Percentiles rank a stretch among this genome's conserved stretches.
Evolutionary conservation across 176 grass and related monocot species (phyloP).

Genomic region (Puccinellia tenuiflora): DNA sequence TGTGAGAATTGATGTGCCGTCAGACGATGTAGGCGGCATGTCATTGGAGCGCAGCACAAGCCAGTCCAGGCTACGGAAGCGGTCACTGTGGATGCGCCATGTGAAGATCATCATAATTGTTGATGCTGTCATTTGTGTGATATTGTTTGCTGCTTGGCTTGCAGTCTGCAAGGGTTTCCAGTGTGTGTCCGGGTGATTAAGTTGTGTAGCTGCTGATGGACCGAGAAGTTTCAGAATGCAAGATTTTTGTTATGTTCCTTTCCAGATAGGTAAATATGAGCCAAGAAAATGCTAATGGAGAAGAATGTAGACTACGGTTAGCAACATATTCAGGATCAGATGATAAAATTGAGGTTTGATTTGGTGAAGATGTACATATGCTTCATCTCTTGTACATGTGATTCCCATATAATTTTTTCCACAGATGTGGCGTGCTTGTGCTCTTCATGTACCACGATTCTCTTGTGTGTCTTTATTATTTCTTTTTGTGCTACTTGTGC

Average conservation of each 20-base stretch:
- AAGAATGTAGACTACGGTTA: not conserved
- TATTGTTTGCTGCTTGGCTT: slow-evolving; percentile 69
- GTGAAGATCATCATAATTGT: slow-evolving; percentile 63
- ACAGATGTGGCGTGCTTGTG: not conserved
- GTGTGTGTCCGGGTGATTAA: slow-evolving; percentile 44
- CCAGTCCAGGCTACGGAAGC: slow-evolving; percentile 34
- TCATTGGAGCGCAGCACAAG: slow-evolving; percentile 45
- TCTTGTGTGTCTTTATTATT: not conserved
- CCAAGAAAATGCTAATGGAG: slow-evolving; percentile 8
- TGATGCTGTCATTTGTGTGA: slow-evolving; percentile 56
- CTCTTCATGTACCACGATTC: not conserved
- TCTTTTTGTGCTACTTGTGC: not conserved
- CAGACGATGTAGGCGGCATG: slow-evolving; percentile 34
- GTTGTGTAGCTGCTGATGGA: not conserved
- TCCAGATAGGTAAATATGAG: slow-evolving; percentile 6
- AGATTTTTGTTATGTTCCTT: slow-evolving; percentile 10
- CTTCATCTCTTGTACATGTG: slow-evolving; percentile 34
- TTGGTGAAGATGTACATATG: slow-evolving; percentile 20
- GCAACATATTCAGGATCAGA: not conserved
- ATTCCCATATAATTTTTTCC: slow-evolving; percentile 19
- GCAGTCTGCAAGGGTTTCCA: slow-evolving; percentile 73
- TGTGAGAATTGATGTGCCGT: slow-evolving; percentile 47
- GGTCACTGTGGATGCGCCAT: slow-evolving; percentile 49
- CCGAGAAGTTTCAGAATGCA: not conserved
- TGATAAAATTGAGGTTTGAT: not conserved